Conservation (phyloP, 2,329 filamentous ascomycete genomes). For the Phyllosticta paracitricarpa region DNA sequence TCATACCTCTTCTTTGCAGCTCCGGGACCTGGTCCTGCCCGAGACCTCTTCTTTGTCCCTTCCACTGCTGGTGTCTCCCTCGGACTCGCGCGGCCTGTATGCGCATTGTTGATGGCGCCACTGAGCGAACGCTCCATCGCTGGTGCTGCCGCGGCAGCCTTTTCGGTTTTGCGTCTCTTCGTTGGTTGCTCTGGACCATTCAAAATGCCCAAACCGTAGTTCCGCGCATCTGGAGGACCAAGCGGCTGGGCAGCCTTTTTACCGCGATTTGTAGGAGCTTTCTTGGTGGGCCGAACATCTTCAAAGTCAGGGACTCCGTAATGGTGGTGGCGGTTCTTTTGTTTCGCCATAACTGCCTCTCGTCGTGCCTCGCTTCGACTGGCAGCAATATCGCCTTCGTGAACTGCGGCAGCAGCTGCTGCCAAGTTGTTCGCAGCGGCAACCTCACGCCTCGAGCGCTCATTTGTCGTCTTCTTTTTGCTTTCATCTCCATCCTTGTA, state of each 20-base stretch:
- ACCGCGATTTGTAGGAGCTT: conserved; percentile 49
- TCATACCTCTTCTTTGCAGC: conserved; percentile 68
- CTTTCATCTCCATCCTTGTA: conserved; percentile 68
- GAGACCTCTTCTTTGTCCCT: conserved; percentile 56
- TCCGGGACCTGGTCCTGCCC: conserved; percentile 57
- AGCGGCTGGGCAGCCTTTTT: conserved; percentile 50
- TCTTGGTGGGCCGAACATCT: conserved; percentile 53
- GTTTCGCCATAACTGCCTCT: conserved; percentile 65
- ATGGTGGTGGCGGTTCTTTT: conserved; percentile 49
- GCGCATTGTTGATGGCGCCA: conserved; percentile 40
- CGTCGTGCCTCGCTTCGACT: conserved; percentile 74
- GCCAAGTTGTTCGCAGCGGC: conserved; percentile 59
- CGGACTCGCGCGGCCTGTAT: conserved; percentile 46
- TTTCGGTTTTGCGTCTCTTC: conserved; percentile 78
- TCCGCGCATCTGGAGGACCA: conserved; percentile 26
- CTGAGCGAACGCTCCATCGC: conserved; percentile 61
- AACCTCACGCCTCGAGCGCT: conserved; percentile 68
- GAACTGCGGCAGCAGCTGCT: conserved; percentile 61
- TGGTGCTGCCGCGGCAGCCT: conserved; percentile 34
- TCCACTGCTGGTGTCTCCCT: conserved; percentile 59
- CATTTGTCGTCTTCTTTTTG: conserved; percentile 49
- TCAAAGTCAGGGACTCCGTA: conserved; percentile 73
- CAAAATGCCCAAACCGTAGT: conserved; percentile 57
- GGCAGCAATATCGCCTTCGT: conserved; percentile 74
- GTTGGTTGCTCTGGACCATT: conserved; percentile 46